phyloP scores from a whole-genome alignment of 2,329 filamentous ascomycete species.

The Calonectria pteridis region DNA sequence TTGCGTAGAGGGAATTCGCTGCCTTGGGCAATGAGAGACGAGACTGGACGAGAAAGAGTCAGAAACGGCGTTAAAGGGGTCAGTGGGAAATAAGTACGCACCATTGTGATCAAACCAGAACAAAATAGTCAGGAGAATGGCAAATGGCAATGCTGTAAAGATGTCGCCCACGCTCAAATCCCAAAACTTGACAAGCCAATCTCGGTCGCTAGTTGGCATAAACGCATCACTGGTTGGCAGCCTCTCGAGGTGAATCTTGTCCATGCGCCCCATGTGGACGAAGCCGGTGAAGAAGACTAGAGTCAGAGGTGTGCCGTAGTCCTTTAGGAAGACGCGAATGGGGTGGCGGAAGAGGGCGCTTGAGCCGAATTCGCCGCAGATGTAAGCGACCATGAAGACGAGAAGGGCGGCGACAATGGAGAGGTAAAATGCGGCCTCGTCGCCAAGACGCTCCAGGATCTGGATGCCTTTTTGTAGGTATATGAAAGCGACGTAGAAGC shows the following conservation, averaged over 20 bases:
- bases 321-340: constrained; percentile 85
- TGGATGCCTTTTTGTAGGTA: constrained; percentile 93
- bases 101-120: constrained; percentile 94
- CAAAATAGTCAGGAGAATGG: constrained; percentile 82
- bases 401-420: constrained; percentile 82
- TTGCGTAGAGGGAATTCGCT: constrained; percentile 86
- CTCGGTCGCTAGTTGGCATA: constrained; percentile 78
- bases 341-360: constrained; percentile 81
- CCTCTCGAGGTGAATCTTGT: constrained; percentile 74
- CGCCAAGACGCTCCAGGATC: constrained; percentile 81
- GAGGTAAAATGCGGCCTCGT: constrained; percentile 78
- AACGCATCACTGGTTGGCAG: constrained; percentile 84
- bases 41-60: constrained; percentile 65
- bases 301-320: constrained; percentile 88
- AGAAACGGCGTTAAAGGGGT: not conserved
- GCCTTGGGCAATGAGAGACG: constrained; percentile 84
- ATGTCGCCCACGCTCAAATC: constrained; percentile 78
- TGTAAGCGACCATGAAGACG: constrained; percentile 81
- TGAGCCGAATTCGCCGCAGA: constrained; percentile 77
- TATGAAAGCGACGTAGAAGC: constrained; percentile 93
- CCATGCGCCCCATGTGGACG: constrained; percentile 87
- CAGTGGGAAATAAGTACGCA: constrained; percentile 47
- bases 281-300: constrained; percentile 92
- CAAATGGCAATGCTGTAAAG: constrained; percentile 90
- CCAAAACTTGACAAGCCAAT: constrained; percentile 88